A percentile compares a stretch with the other conserved stretches of the same genome.
Conservation (phyloP, 2,329 filamentous ascomycete genomes). For the Trichoderma lentiforme region DNA sequence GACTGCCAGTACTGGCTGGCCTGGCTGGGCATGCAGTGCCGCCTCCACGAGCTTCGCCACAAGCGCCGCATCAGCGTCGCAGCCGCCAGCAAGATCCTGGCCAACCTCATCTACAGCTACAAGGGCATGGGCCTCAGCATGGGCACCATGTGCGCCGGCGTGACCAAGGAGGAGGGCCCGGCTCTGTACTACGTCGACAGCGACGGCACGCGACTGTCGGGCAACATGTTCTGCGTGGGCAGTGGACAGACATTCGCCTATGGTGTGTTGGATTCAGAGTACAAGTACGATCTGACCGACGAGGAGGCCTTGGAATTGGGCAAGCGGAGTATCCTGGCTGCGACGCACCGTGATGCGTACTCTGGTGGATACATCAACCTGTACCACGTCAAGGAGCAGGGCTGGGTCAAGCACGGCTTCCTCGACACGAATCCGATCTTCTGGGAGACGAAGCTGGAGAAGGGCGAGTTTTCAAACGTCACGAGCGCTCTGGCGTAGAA, state of each 20-base stretch:
- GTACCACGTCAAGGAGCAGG: conserved; percentile 98
- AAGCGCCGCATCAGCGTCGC: conserved; percentile 98
- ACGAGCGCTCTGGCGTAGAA: conserved; percentile 63
- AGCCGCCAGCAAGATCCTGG: conserved; percentile 95
- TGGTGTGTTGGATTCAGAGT: conserved; percentile 94
- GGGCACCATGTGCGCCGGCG: conserved; percentile 99
- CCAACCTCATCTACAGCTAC: conserved; percentile 97
- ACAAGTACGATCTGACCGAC: conserved; percentile 80
- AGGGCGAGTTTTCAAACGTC: conserved; percentile 97
- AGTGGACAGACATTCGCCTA: conserved; percentile 99
- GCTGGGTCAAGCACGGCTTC: conserved; percentile 99
- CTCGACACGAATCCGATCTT: conserved; percentile 98
- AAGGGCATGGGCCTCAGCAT: conserved; percentile 98
- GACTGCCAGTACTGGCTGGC: conserved; percentile 99
- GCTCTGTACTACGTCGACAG: conserved; percentile 97
- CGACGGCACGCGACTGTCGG: conserved; percentile 86
- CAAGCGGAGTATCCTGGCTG: conserved; percentile 86
- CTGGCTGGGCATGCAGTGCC: conserved; percentile 98
- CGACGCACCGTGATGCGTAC: conserved; percentile 96
- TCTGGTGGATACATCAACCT: conserved; percentile 98
- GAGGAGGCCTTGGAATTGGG: conserved; percentile 91
- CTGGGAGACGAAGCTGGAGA: conserved; percentile 98
- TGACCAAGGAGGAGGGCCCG: conserved; percentile 91
- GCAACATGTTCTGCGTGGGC: conserved; percentile 97
- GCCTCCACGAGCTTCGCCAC: conserved; percentile 97